phyloP scores from a whole-genome alignment of 179 eudicot species.

The Amaranthus tricolor region DNA sequence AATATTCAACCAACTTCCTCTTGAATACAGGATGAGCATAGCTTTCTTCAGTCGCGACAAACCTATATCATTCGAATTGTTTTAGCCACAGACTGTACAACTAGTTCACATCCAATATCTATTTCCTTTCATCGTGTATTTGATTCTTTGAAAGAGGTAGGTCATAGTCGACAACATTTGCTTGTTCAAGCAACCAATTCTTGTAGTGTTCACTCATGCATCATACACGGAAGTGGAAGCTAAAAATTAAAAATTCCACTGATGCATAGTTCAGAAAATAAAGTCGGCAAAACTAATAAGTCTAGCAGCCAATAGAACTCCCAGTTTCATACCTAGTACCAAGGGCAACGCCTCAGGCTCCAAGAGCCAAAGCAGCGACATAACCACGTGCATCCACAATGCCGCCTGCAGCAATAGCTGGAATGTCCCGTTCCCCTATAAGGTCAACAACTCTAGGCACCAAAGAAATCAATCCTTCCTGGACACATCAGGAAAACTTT shows the following conservation, averaged over 20 bases:
- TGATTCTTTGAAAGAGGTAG: not conserved
- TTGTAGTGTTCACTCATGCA: not conserved
- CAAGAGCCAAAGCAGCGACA: slow-evolving; percentile 90
- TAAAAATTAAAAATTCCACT: not conserved
- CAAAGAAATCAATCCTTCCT: slow-evolving; percentile 74
- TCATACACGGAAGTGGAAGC: not conserved
- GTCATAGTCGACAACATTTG: not conserved
- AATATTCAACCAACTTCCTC: slow-evolving; percentile 61
- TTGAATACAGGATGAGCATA: slow-evolving; percentile 83
- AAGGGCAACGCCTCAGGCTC: slow-evolving; percentile 81
- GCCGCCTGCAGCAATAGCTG: slow-evolving; percentile 93
- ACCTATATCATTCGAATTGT: slow-evolving; percentile 35
- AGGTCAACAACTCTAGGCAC: slow-evolving; percentile 78
- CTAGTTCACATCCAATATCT: no score
- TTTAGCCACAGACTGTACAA: not conserved
- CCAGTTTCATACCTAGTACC: slow-evolving; percentile 68
- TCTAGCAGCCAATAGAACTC: not conserved
- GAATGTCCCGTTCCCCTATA: slow-evolving; percentile 55
- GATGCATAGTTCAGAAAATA: not conserved
- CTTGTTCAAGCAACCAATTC: not conserved
- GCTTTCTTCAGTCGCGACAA: slow-evolving; percentile 84
- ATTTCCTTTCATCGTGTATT: no score
- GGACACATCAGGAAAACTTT: slow-evolving; percentile 9
- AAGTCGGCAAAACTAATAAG: not conserved
- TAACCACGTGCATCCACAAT: slow-evolving; percentile 89